Conservation (phyloP, 306 rosid species). For the Rosa multiflora region DNA sequence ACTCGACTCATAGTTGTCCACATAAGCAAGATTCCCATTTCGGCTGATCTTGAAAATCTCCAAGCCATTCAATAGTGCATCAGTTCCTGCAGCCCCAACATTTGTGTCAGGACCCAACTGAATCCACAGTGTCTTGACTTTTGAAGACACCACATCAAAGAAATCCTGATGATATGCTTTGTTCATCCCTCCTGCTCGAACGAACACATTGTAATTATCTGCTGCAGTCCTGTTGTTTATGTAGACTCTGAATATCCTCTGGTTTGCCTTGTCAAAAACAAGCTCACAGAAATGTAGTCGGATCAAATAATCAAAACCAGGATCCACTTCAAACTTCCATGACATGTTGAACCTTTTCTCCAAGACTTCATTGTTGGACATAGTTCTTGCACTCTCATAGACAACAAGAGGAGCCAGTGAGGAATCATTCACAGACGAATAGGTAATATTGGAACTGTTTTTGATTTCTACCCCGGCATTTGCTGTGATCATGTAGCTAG, state of each 20-base stretch:
- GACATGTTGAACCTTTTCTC: conserved; percentile 97
- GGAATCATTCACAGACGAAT: conserved; percentile 67
- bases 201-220: conserved; percentile 62
- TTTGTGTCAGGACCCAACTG: conserved; percentile 84
- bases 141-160: conserved; percentile 54
- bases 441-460: conserved; percentile 62
- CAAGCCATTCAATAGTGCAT: conserved; percentile 87
- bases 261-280: conserved; percentile 44
- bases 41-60: conserved; percentile 89
- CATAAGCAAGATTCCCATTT: conserved; percentile 72
- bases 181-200: conserved; percentile 72
- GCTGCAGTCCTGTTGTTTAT: conserved; percentile 87
- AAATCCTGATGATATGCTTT: conserved; percentile 83
- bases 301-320: conserved; percentile 78
- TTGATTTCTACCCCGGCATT: conserved; percentile 64
- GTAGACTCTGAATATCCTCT: conserved; percentile 81
- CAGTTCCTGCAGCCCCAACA: conserved; percentile 85
- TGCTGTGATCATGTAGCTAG: conserved; percentile 81
- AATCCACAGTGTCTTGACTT: conserved; percentile 70
- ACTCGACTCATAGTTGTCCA: conserved; percentile 39
- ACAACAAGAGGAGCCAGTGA: conserved; percentile 78
- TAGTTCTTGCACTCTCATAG: conserved; percentile 78
- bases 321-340: conserved; percentile 87
- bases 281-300: conserved; percentile 96
- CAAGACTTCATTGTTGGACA: conserved; percentile 68